These are phyloP conservation scores for Taxillus chinensis DNA, from an alignment of 164 flowering plant species.

Conservation along the genomic window DNA sequence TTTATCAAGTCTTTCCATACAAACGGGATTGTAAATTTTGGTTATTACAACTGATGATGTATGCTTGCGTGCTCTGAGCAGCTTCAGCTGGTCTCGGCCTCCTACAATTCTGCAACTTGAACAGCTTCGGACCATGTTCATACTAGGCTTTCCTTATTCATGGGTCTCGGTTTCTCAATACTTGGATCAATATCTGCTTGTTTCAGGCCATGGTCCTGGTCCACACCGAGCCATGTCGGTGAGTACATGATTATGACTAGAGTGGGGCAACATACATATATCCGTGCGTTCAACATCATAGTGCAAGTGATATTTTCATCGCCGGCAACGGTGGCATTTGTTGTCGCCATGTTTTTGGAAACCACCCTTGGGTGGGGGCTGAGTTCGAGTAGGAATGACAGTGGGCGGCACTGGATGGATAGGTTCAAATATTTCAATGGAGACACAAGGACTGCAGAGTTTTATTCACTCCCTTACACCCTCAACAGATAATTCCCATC, in stretches of 20 bases:
- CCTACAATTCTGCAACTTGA: conserved; percentile 92
- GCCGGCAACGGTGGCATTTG: conserved; percentile 61
- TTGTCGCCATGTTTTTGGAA: conserved; percentile 58
- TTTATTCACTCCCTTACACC: conserved; percentile 70
- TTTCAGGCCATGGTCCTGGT: conserved; percentile 71
- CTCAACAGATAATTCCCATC: conserved; percentile 85
- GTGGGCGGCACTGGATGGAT: conserved; percentile 91
- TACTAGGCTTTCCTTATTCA: conserved; percentile 81
- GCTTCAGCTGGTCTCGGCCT: conserved; percentile 79
- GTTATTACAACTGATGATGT: background rate
- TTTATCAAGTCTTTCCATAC: too few relatives aligned
- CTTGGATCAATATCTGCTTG: conserved; percentile 44
- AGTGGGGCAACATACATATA: too few relatives aligned
- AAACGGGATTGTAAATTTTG: too few relatives aligned
- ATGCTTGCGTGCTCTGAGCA: conserved; percentile 21
- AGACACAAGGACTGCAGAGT: conserved; percentile 74
- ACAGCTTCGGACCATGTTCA: conserved; percentile 86
- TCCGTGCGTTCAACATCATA: conserved; percentile 56
- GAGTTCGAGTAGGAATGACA: conserved; percentile 40
- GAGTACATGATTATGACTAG: background rate
- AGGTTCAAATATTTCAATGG: conserved; percentile 47
- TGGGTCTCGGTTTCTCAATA: conserved; percentile 91
- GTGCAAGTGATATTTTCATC: conserved; percentile 78
- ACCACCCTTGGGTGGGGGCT: conserved; percentile 42
- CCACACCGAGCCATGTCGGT: conserved; percentile 53